Percentiles rank a stretch among this genome's conserved stretches.
These are phyloP conservation scores for Verticillium nubilum DNA, from an alignment of 2,329 filamentous ascomycete genomes.

Conservation along the genomic window DNA sequence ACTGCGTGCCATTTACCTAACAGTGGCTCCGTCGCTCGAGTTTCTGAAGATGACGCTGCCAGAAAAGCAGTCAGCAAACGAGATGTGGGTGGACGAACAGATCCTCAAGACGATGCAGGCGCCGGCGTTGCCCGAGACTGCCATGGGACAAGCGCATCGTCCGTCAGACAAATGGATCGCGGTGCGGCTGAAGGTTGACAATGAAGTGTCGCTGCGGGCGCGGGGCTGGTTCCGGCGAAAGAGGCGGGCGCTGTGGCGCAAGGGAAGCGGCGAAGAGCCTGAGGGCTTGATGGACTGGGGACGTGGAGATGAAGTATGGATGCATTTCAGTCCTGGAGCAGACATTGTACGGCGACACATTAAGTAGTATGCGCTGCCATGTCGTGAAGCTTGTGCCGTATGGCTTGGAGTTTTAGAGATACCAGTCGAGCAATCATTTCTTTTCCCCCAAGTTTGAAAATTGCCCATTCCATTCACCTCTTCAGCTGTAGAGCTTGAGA, in stretches of 20 bases:
- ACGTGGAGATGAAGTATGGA: constrained; percentile 23
- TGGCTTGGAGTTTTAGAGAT: neutral
- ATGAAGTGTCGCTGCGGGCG: constrained; percentile 49
- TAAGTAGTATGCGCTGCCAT: neutral
- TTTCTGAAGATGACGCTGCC: constrained; percentile 53
- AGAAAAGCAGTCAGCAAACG: constrained; percentile 35
- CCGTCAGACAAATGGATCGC: constrained; percentile 56
- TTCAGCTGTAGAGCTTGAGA: neutral
- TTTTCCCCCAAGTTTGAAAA: neutral
- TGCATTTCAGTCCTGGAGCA: constrained; percentile 22
- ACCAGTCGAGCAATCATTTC: neutral
- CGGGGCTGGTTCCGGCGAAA: constrained; percentile 36
- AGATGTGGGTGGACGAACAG: constrained; percentile 47
- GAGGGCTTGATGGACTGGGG: constrained; percentile 24
- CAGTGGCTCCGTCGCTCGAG: constrained; percentile 56
- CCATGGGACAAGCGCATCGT: constrained; percentile 44
- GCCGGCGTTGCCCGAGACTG: constrained; percentile 25
- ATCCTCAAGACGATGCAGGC: constrained; percentile 32
- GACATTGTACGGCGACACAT: constrained; percentile 10
- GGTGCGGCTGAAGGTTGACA: constrained; percentile 48
- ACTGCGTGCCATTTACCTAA: constrained; percentile 56
- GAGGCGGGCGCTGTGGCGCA: constrained; percentile 12
- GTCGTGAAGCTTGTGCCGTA: neutral
- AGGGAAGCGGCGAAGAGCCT: constrained; percentile 17
- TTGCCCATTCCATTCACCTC: neutral